Base-by-base conservation (phyloP, 106 monocot species). In the Dendrobium huoshanense region DNA sequence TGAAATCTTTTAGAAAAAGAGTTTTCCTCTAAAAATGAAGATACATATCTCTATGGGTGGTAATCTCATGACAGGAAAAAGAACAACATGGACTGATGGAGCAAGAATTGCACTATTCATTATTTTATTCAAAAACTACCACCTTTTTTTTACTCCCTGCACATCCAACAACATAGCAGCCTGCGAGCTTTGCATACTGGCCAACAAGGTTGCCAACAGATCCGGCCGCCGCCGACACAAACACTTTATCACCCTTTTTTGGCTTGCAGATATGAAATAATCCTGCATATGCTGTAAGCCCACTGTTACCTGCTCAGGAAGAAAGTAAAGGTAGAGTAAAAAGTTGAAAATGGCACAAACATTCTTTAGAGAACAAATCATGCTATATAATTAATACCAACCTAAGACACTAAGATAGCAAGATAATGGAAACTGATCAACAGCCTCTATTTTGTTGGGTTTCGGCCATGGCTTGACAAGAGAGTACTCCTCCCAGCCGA, bases 211-310 rank as follows among this genome's bases (percentile, higher is more conserved):
- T 79, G 7, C 84, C 84, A 0, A 84, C 84, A 2, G 84, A 84
- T 59, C 84, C 84, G n/a, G 84, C 41, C n/a, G 79, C 84, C 15
- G 84, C 58, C 17, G 84, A 84, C 22, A 84, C 84, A 64, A 84
- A 79, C 75, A 84, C 79, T 40, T 75, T 84, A 7, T 84, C 84
- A 5, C 84, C 84, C 79, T 42, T 31, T 47, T 80, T 79, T 2
- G 84, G 79, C 47, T 80, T 67, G 79, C 84, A 61, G 29, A 84
- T 22, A n/a, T 80, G 40, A 47, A 55, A 75, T 11, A 84, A 55
- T 19, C 84, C 84, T 17, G 41, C 29, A 49, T 84, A 84, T 55
- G 84, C 84, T 29, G 84, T 84, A 43, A 84, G 74, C 40, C 79
- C 84, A 24, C 79, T 79, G 16, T 58, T 4, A 33, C 81, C 81